Conservation (phyloP, 2,329 filamentous ascomycete genomes). For the Ceratocystis cubensis region DNA sequence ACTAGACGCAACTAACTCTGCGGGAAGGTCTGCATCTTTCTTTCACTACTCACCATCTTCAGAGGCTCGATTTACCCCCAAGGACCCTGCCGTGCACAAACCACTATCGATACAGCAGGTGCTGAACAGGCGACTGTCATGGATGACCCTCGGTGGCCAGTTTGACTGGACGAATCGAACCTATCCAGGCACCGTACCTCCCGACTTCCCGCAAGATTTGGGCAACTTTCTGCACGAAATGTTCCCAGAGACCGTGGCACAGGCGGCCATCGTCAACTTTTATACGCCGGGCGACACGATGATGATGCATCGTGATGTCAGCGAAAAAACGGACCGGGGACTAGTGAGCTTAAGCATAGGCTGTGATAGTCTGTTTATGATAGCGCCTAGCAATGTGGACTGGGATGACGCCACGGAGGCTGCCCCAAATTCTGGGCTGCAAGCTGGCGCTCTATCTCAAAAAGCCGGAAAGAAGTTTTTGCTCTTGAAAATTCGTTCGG, state of each 20-base stretch:
- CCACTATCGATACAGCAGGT: conserved; percentile 57
- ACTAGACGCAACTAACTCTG: conserved; percentile 23
- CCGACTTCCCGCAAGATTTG: conserved; percentile 63
- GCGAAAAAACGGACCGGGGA: conserved; percentile 65
- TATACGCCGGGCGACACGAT: conserved; percentile 85
- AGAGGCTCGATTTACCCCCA: conserved; percentile 49
- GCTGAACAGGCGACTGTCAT: conserved; percentile 70
- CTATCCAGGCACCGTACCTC: conserved; percentile 59
- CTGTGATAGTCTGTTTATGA: conserved; percentile 80
- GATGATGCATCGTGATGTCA: conserved; percentile 87
- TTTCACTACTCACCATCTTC: conserved; percentile 39
- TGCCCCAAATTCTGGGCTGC: conserved; percentile 13
- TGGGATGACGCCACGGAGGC: conserved; percentile 20
- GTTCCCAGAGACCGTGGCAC: conserved; percentile 65
- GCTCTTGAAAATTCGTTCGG: conserved; percentile 60
- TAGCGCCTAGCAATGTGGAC: conserved; percentile 47
- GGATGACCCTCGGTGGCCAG: conserved; percentile 88
- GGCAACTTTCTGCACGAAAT: conserved; percentile 51
- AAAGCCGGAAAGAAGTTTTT: conserved; percentile 36
- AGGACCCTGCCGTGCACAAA: conserved; percentile 61
- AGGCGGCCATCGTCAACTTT: conserved; percentile 89
- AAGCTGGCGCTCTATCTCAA: no score
- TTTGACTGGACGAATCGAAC: conserved; percentile 88
- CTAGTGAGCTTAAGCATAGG: conserved; percentile 80
- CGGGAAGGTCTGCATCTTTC: conserved; percentile 34